phyloP scores from a whole-genome alignment of 306 rosid genomes.

The Vicia faba region DNA sequence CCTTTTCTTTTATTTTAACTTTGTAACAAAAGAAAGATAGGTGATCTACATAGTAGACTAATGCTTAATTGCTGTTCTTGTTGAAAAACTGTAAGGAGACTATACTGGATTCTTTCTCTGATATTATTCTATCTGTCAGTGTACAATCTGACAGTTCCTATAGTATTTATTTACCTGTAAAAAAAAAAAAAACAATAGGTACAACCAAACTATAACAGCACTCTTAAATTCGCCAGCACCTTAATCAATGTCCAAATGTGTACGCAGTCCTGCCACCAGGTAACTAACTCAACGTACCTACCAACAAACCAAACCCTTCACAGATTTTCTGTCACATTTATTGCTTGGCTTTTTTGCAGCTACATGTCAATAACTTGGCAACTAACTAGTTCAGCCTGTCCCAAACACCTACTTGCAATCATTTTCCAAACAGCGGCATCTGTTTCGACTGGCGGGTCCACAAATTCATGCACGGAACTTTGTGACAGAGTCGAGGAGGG shows the following conservation, averaged over 20 bases:
- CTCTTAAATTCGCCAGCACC: conserved; percentile 1
- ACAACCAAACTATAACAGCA: conserved; percentile 23
- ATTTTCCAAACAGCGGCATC: conserved; percentile 67
- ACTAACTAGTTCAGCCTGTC: conserved; percentile 76
- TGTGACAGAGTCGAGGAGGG: conserved; percentile 41
- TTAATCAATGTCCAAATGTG: conserved; percentile 19
- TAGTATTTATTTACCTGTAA: conserved; percentile 17
- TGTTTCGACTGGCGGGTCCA: conserved; percentile 48
- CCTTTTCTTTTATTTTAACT: too few species aligned
- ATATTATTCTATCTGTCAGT: conserved; percentile 19
- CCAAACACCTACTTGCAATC: conserved; percentile 65
- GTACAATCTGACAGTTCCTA: conserved; percentile 8
- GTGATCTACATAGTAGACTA: not conserved
- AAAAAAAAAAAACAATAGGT: conserved; percentile 25
- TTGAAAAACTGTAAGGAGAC: not conserved
- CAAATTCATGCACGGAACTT: conserved; percentile 41
- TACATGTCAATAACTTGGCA: conserved; percentile 87
- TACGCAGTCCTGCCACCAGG: not conserved
- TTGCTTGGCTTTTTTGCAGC: conserved; percentile 29
- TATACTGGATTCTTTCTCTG: conserved; percentile 4
- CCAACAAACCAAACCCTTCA: conserved; percentile 11
- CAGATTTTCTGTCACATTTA: conserved; percentile 30
- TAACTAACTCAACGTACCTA: not conserved
- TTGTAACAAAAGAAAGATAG: too few species aligned
- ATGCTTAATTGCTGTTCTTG: not conserved